A percentile compares a stretch with the other conserved stretches of the same genome.
phyloP scores from a whole-genome alignment of 768 basidiomycete species.

The Termitomyces sp. region DNA sequence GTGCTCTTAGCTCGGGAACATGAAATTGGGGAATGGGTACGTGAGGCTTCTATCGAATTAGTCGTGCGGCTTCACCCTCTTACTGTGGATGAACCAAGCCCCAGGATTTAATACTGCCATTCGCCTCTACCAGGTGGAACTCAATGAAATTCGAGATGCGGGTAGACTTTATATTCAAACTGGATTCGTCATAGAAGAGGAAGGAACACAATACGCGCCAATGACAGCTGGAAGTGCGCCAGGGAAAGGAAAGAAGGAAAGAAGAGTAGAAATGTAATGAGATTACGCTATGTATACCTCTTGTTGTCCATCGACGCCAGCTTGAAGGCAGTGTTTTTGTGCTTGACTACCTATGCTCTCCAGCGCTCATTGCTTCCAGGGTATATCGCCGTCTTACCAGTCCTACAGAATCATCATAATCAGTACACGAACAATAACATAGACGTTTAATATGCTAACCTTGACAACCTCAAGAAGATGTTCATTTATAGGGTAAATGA shows the following conservation, averaged over 20 bases:
- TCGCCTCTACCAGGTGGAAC: neutral
- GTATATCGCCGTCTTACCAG: neutral
- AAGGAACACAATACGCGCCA: neutral
- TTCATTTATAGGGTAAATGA: too few relatives aligned
- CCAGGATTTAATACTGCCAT: neutral
- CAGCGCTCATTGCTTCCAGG: too few relatives aligned
- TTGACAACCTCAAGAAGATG: too few relatives aligned
- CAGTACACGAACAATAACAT: too few relatives aligned
- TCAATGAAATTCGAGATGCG: neutral
- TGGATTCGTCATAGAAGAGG: neutral
- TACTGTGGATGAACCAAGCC: neutral
- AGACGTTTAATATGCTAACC: too few relatives aligned
- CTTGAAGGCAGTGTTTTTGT: neutral
- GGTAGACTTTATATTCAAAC: neutral
- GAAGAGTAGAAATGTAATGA: too few relatives aligned
- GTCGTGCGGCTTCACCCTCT: neutral
- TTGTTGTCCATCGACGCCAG: too few relatives aligned
- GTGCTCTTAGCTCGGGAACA: neutral
- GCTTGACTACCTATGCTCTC: neutral
- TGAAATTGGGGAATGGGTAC: neutral
- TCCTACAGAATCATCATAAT: neutral
- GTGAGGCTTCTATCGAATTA: neutral
- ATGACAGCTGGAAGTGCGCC: neutral
- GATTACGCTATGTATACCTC: neutral
- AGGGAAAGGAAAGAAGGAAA: neutral